Percentiles rank a stretch among this genome's conserved stretches.
phyloP scores from a whole-genome alignment of 1,284 basidiomycete genomes.

The Meira miltonrushii region DNA sequence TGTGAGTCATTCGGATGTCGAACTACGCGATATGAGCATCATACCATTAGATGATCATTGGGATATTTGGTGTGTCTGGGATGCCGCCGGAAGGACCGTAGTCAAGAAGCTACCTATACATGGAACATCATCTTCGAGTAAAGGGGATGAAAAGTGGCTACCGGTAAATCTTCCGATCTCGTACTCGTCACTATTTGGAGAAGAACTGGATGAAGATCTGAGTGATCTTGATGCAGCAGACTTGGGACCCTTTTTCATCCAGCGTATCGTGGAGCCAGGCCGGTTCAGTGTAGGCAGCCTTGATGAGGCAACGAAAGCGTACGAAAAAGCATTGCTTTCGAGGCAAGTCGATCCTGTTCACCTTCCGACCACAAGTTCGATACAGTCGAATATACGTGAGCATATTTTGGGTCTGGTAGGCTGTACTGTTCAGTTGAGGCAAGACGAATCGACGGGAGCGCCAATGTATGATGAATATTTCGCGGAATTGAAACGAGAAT shows the following conservation, averaged over 20 bases:
- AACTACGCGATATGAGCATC: slow-evolving; percentile 40
- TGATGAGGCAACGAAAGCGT: slow-evolving; percentile 6
- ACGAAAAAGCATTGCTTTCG: not conserved
- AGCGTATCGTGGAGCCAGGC: slow-evolving; percentile 38
- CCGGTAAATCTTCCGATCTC: slow-evolving; percentile 17
- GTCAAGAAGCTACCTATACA: slow-evolving; percentile 27
- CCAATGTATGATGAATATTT: slow-evolving; percentile 28
- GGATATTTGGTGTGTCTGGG: slow-evolving; percentile 46
- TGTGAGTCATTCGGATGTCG: slow-evolving; percentile 31
- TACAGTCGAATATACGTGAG: slow-evolving; percentile 17
- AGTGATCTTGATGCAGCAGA: slow-evolving; percentile 31
- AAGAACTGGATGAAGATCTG: slow-evolving; percentile 26
- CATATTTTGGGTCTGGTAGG: slow-evolving; percentile 27
- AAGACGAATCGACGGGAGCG: slow-evolving; percentile 26
- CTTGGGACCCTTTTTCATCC: slow-evolving; percentile 32
- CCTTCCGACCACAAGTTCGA: not conserved
- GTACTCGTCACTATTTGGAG: slow-evolving; percentile 37
- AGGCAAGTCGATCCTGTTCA: not conserved
- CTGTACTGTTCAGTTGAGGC: slow-evolving; percentile 22
- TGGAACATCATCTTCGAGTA: slow-evolving; percentile 2
- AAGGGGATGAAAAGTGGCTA: slow-evolving; percentile 18
- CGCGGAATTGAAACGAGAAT: slow-evolving; percentile 27
- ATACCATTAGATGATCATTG: slow-evolving; percentile 24
- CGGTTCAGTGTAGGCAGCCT: slow-evolving; percentile 34
- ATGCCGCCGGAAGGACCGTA: slow-evolving; percentile 33